These are phyloP conservation scores for Aureobasidium musti DNA, from an alignment of 2,329 filamentous ascomycete species.

Conservation along the genomic window DNA sequence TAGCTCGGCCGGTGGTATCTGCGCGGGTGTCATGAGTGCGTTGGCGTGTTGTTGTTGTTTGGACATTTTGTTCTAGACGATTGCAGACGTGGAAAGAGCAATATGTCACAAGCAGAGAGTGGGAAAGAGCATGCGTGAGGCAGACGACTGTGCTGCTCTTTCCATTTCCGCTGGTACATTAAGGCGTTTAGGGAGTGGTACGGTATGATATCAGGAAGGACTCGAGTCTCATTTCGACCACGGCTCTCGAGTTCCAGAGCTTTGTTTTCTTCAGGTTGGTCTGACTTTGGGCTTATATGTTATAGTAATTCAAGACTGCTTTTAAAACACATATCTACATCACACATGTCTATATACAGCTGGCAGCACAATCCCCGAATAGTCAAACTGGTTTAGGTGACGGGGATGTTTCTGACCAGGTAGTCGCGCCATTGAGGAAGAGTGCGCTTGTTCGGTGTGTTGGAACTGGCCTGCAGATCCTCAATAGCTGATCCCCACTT, in stretches of 20 bases:
- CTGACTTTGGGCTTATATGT: neutral
- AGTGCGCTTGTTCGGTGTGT: slow-evolving; percentile 31
- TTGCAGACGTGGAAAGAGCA: neutral
- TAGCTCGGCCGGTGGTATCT: slow-evolving; percentile 43
- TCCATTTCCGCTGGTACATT: no score
- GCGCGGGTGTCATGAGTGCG: slow-evolving; percentile 51
- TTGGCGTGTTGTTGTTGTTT: slow-evolving; percentile 55
- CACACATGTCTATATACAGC: neutral
- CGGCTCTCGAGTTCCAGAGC: no score
- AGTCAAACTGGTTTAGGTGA: slow-evolving; percentile 23
- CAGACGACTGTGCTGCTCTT: no score
- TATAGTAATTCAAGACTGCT: slow-evolving; percentile 1
- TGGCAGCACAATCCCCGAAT: neutral
- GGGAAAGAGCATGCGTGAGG: no score
- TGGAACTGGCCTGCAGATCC: slow-evolving; percentile 40
- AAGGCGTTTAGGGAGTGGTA: no score
- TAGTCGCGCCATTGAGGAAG: slow-evolving; percentile 45
- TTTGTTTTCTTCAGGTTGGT: no score
- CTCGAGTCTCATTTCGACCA: no score
- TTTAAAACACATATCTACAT: neutral
- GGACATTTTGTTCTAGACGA: slow-evolving; percentile 47
- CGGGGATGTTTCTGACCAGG: slow-evolving; percentile 45
- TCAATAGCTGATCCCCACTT: slow-evolving; percentile 50
- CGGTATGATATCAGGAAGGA: no score
- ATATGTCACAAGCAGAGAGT: no score